Evolutionary conservation across 768 basidiomycete species (phyloP).

Genomic region (Boletales sp.): DNA sequence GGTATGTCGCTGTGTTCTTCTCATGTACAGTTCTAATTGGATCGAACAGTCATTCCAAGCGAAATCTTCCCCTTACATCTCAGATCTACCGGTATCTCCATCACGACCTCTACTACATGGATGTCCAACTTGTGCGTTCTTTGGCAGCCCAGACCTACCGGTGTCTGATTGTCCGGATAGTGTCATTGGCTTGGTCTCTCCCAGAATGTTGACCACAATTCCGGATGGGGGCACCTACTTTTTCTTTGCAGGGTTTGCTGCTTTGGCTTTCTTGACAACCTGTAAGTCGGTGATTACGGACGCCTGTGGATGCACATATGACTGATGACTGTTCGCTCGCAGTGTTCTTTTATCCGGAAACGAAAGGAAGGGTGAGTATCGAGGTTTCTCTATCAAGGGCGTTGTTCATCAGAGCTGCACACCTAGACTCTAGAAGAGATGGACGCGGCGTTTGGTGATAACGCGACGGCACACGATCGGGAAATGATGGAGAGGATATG

Average conservation of each 20-base stretch:
- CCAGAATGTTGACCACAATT: constrained; percentile 21
- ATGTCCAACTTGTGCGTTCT: constrained; percentile 34
- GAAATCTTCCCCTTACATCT: constrained; percentile 42
- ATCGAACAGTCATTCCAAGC: constrained; percentile 34
- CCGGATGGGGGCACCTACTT: constrained; percentile 25
- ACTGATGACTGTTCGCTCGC: neutral
- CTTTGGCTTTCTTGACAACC: constrained; percentile 28
- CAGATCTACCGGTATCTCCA: constrained; percentile 38
- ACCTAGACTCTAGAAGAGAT: constrained; percentile 33
- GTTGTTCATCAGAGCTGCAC: neutral
- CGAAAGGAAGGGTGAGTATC: constrained; percentile 29
- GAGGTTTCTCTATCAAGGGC: too few species aligned
- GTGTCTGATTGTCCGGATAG: constrained; percentile 8
- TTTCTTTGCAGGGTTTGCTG: constrained; percentile 24
- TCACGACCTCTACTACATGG: constrained; percentile 41
- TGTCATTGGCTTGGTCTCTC: constrained; percentile 27
- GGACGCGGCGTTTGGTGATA: constrained; percentile 31
- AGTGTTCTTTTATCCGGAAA: constrained; percentile 30
- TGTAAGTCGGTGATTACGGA: constrained; percentile 13
- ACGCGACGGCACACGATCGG: constrained; percentile 21
- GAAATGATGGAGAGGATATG: constrained; percentile 22
- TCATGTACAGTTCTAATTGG: too few species aligned
- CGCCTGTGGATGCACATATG: neutral
- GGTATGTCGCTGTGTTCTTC: constrained; percentile 7
- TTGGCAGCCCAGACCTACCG: neutral